Percentiles rank a stretch among this genome's conserved stretches.
These are phyloP conservation scores for Syzygium oleosum DNA, from an alignment of 345 rosid species.

Conservation along the genomic window DNA sequence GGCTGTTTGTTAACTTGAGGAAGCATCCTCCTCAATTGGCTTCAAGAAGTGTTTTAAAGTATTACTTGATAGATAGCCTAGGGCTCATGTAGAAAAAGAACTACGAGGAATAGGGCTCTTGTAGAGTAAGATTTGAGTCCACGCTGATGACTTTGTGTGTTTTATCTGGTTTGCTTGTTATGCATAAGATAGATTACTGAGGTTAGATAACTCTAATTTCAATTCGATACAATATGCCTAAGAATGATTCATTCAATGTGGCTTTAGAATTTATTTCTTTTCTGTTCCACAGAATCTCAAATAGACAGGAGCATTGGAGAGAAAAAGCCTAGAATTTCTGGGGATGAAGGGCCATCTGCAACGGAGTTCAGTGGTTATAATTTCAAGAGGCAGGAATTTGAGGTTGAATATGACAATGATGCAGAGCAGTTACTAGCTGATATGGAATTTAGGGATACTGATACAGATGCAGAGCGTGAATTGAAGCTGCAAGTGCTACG, in stretches of 20 bases:
- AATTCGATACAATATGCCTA: neutral
- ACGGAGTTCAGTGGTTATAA: slow-evolving; percentile 84
- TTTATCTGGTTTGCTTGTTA: neutral
- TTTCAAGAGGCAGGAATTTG: slow-evolving; percentile 89
- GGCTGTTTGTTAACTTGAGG: neutral
- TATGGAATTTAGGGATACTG: slow-evolving; percentile 85
- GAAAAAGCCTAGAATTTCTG: slow-evolving; percentile 66
- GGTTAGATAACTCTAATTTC: neutral
- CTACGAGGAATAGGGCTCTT: neutral
- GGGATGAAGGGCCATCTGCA: slow-evolving; percentile 65
- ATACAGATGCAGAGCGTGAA: slow-evolving; percentile 68
- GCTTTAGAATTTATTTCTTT: neutral
- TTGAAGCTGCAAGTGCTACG: slow-evolving; percentile 73
- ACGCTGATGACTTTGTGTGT: neutral
- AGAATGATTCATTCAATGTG: neutral
- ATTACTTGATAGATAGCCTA: neutral
- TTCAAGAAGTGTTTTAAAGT: neutral
- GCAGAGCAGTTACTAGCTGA: slow-evolving; percentile 91
- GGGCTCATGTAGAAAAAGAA: neutral
- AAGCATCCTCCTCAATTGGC: neutral
- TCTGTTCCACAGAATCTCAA: slow-evolving; percentile 40
- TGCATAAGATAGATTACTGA: neutral
- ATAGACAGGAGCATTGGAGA: slow-evolving; percentile 83
- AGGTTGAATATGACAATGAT: slow-evolving; percentile 88
- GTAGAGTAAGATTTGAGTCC: neutral